These are phyloP conservation scores for Colletotrichum cordylinicola DNA, from an alignment of 2,329 filamentous ascomycete species.

Conservation along the genomic window DNA sequence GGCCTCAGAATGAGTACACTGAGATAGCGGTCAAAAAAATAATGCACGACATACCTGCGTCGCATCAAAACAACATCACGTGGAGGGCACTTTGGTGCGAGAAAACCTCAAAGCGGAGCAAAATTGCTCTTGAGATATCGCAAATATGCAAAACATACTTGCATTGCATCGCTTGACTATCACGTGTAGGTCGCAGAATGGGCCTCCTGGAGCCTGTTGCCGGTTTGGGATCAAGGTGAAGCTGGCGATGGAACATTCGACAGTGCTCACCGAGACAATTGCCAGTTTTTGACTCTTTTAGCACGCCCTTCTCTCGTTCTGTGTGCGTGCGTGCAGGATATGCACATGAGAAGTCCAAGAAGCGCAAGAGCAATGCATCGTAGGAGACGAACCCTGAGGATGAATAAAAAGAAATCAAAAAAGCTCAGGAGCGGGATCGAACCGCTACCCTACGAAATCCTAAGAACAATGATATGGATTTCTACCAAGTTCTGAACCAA, in stretches of 20 bases:
- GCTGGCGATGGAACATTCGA: background rate
- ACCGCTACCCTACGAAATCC: background rate
- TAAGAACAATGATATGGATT: background rate
- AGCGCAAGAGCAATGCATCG: background rate
- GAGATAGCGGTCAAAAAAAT: background rate
- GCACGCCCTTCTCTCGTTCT: no score
- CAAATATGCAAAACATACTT: slow-evolving; percentile 23
- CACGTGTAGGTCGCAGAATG: slow-evolving; percentile 22
- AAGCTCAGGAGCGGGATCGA: background rate
- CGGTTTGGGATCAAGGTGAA: slow-evolving; percentile 8
- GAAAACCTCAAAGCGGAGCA: background rate
- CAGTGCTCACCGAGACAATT: background rate
- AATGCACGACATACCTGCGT: slow-evolving; percentile 17
- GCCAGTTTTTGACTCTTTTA: background rate
- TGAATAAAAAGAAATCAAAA: background rate
- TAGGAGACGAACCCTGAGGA: background rate
- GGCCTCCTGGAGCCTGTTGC: background rate
- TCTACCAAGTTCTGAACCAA: background rate
- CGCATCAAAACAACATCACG: slow-evolving; percentile 12
- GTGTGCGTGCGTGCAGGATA: background rate
- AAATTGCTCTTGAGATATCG: slow-evolving; percentile 14
- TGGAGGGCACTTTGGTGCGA: background rate
- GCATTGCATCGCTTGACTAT: slow-evolving; percentile 12
- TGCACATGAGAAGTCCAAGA: background rate
- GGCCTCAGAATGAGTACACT: background rate